These are phyloP conservation scores for Suillus subaureus DNA, from an alignment of 768 basidiomycete genomes.

Conservation along the genomic window DNA sequence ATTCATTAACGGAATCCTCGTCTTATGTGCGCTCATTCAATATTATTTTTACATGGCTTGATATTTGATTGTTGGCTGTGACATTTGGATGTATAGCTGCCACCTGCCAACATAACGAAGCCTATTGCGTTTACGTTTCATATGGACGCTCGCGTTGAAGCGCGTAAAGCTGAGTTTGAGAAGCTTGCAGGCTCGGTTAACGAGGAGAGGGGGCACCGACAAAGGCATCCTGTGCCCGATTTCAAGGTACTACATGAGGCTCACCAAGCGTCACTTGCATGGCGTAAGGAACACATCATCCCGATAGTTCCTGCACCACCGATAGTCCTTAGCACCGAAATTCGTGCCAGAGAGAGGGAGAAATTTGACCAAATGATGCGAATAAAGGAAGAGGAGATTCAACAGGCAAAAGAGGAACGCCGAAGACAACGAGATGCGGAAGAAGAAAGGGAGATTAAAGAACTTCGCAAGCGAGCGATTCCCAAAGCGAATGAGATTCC, in stretches of 20 bases:
- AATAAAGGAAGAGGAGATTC: conserved; percentile 57
- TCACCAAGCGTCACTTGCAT: conserved; percentile 36
- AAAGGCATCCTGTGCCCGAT: conserved; percentile 46
- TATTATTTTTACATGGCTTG: conserved; percentile 15
- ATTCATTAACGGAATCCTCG: conserved; percentile 23
- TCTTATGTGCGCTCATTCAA: conserved; percentile 29
- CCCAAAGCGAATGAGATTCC: conserved; percentile 74
- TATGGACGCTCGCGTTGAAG: conserved; percentile 49
- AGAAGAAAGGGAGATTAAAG: conserved; percentile 63
- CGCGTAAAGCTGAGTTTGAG: conserved; percentile 42
- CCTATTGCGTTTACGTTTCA: conserved; percentile 57
- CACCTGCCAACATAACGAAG: conserved; percentile 41
- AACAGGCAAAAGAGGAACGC: conserved; percentile 48
- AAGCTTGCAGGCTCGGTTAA: conserved; percentile 11
- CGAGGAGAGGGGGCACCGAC: conserved; percentile 21
- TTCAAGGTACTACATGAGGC: conserved; percentile 57
- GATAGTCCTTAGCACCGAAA: conserved; percentile 53
- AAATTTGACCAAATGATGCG: conserved; percentile 61
- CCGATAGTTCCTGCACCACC: conserved; percentile 48
- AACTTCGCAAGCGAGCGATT: conserved; percentile 62
- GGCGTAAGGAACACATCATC: conserved; percentile 48
- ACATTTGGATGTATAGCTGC: conserved; percentile 19
- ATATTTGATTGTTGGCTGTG: conserved; percentile 20
- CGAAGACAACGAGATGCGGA: conserved; percentile 50
- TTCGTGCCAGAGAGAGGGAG: conserved; percentile 61